Conservation (phyloP, 805 yeast genomes). For the Ogataea paradorogensis region DNA sequence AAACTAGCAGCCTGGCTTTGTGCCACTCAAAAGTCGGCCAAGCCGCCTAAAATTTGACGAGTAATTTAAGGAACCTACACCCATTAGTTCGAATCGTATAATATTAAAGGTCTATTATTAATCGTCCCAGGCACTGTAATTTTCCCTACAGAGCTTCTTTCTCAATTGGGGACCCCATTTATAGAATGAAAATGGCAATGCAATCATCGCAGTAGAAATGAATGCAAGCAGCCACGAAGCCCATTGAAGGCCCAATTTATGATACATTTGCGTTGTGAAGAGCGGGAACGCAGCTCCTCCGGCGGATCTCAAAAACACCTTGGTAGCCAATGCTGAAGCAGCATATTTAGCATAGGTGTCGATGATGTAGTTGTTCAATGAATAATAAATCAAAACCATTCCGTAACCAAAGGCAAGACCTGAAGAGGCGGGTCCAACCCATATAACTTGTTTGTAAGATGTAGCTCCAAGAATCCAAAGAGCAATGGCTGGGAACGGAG, state of each 20-base stretch:
- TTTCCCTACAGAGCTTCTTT: conserved; percentile 62
- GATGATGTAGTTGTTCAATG: conserved; percentile 76
- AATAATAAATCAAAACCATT: conserved; percentile 57
- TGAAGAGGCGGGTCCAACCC: conserved; percentile 62
- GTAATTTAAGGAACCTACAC: not conserved
- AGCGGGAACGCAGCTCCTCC: conserved; percentile 88
- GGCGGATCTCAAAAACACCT: conserved; percentile 74
- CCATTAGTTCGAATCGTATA: conserved; percentile 3
- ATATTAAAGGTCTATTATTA: not conserved
- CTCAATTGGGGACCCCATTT: conserved; percentile 63
- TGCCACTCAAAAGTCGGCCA: not conserved
- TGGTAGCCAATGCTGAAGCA: conserved; percentile 77
- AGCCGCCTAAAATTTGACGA: not conserved
- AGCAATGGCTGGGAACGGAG: conserved; percentile 79
- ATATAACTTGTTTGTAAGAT: conserved; percentile 60
- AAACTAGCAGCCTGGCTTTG: not conserved
- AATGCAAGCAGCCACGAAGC: conserved; percentile 78
- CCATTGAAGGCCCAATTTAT: conserved; percentile 72
- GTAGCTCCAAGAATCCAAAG: conserved; percentile 81
- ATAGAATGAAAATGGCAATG: conserved; percentile 69
- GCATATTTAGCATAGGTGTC: conserved; percentile 85
- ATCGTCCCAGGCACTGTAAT: conserved; percentile 42
- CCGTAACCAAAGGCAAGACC: conserved; percentile 61
- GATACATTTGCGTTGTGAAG: conserved; percentile 79
- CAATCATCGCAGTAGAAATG: conserved; percentile 71